Percentiles rank a stretch among this genome's conserved stretches.
phyloP scores from a whole-genome alignment of 1,139 yeast species.

The Taiozyma onychis region DNA sequence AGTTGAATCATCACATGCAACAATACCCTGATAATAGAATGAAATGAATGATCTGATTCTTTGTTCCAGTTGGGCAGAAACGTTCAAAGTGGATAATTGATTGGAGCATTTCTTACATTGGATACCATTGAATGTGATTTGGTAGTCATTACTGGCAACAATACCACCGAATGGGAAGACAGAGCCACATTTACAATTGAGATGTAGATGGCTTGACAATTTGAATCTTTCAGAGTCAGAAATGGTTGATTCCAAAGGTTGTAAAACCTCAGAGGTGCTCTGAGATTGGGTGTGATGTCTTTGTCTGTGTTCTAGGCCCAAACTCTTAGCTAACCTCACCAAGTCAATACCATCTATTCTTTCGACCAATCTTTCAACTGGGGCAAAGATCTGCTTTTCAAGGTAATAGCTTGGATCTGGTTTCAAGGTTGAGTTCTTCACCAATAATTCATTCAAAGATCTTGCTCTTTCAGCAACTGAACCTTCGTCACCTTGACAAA shows the following conservation, averaged over 20 bases:
- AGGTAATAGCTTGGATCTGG: constrained; percentile 80
- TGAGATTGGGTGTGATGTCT: constrained; percentile 30
- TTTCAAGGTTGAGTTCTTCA: constrained; percentile 41
- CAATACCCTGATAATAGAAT: constrained; percentile 79
- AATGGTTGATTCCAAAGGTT: constrained; percentile 77
- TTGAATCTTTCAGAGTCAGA: constrained; percentile 80
- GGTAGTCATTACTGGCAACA: constrained; percentile 52
- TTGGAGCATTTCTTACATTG: constrained; percentile 57
- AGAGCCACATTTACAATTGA: constrained; percentile 61
- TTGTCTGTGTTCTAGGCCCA: constrained; percentile 70
- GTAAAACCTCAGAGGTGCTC: constrained; percentile 38
- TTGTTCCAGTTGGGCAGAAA: constrained; percentile 70
- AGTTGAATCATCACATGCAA: constrained; percentile 75
- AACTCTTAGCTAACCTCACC: constrained; percentile 65
- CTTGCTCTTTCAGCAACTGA: constrained; percentile 73
- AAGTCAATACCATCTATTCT: constrained; percentile 85
- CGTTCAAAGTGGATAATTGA: constrained; percentile 43
- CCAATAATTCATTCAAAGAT: constrained; percentile 65
- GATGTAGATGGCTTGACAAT: constrained; percentile 46
- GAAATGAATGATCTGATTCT: constrained; percentile 67
- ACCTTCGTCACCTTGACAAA: constrained; percentile 40
- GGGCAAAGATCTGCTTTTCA: constrained; percentile 86
- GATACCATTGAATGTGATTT: constrained; percentile 63
- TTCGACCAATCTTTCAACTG: constrained; percentile 82
- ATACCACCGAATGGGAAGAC: constrained; percentile 72